Percentiles rank a stretch among this genome's conserved stretches.
phyloP scores from a whole-genome alignment of 306 rosid species.

The Vigna mungo region DNA sequence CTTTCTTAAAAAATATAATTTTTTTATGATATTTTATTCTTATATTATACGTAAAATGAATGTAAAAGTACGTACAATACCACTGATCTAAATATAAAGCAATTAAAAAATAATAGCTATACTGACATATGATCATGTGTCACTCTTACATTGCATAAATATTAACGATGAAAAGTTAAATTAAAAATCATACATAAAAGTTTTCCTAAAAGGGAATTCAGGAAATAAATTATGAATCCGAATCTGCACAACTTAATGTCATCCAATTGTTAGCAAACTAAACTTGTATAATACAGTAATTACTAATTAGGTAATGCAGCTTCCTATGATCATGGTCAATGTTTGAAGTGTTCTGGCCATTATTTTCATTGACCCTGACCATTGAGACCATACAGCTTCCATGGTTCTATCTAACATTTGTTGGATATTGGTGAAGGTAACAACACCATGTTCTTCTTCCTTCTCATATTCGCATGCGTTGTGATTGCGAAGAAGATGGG shows the following conservation, averaged over 20 bases:
- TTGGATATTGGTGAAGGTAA: slow-evolving; percentile 15
- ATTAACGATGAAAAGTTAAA: background rate
- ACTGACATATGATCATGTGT: background rate
- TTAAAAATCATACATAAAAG: too few relatives aligned
- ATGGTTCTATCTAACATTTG: slow-evolving; percentile 2
- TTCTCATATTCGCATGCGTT: background rate
- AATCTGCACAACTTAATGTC: background rate
- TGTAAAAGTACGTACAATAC: too few relatives aligned
- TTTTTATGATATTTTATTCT: too few relatives aligned
- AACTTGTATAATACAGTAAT: background rate
- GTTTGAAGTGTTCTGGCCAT: slow-evolving; percentile 13
- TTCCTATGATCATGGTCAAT: slow-evolving; percentile 15
- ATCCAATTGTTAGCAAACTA: background rate
- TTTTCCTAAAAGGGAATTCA: background rate
- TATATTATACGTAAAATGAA: too few relatives aligned
- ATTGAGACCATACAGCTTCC: background rate
- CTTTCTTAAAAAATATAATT: too few relatives aligned
- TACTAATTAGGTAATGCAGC: background rate
- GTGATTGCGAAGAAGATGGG: background rate
- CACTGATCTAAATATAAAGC: too few relatives aligned
- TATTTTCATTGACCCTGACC: background rate
- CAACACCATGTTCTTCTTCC: background rate
- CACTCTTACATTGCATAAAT: too few relatives aligned
- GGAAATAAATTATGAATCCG: background rate
- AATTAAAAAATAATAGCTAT: too few relatives aligned